Evolutionary conservation across 495 filamentous ascomycete species (phyloP), one percentile per base, ranked within the genome.

Genomic region (Emericellopsis terricola): DNA sequence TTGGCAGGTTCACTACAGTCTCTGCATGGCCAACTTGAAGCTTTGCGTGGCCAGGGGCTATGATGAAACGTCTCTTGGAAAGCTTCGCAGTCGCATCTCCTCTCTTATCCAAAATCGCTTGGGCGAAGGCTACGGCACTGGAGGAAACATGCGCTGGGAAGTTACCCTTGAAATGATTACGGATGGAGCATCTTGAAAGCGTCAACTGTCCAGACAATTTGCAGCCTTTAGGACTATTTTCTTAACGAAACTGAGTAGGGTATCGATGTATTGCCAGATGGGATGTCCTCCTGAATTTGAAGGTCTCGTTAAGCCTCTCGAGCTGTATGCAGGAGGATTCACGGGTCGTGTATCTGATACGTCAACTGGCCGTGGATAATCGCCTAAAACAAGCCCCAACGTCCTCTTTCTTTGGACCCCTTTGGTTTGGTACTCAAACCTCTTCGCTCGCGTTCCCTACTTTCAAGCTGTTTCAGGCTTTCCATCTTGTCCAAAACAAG

Each of bases 1-100:
- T 57, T 97, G 89, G 89, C 89, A 97, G 60, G 91, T 94, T 14
- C 89, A 97, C 54, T 93, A 96, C 50, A 86, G 89, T 2, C 61
- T 94, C 26, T 89, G 81, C 47, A 92, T 94, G 79, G 89, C 89
- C 9, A 94, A 87, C 43, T 46, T 97, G 40, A 93, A 87, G 56
- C 46, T 97, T 11, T 63, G 75, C 19, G 68, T 85, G 1, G 55
- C 58, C 28, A 68, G 68, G 10, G 49, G 54, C 19, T 45, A 29
- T 37, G 71, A 73, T 14, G 79, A 81, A 31, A 69, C 76, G 4
- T 64, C 68, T n/a, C 53, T 84, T 28, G 57, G 56, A 31, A 69
- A 74, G 36, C 51, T 94, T 38, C 68, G 83, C 31, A 75, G 79
- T 34, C 71, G 78, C 31, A 63, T 94, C 15, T 67, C 66, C 21